phyloP scores from a whole-genome alignment of 352 stramenopile genomes.

The Phytophthora pseudosyringae region DNA sequence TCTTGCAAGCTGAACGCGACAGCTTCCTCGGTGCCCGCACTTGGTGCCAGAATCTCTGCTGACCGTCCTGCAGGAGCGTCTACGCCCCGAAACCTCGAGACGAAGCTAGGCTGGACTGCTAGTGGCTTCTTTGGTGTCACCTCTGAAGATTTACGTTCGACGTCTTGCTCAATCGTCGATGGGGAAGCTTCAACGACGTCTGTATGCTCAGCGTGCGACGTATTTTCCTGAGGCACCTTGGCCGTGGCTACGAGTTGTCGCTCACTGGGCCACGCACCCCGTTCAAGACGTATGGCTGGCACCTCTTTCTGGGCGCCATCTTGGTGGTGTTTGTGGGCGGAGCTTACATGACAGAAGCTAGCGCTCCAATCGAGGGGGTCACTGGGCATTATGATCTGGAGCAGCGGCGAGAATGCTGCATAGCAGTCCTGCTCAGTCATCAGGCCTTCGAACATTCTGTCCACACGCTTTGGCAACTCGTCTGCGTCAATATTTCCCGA shows the following conservation, averaged over 20 bases:
- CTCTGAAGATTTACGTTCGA: slow-evolving; percentile 8
- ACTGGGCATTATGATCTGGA: slow-evolving; percentile 44
- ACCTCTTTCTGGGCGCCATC: neutral
- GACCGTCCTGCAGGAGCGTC: slow-evolving; percentile 10
- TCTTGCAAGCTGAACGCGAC: slow-evolving; percentile 28
- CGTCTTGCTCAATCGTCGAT: slow-evolving; percentile 5
- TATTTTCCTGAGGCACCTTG: slow-evolving; percentile 1
- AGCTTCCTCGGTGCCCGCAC: slow-evolving; percentile 12
- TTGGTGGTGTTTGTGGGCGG: neutral
- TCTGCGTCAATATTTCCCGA: neutral
- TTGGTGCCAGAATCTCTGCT: slow-evolving; percentile 11
- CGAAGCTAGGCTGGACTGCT: slow-evolving; percentile 7
- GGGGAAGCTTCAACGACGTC: neutral
- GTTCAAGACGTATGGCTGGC: neutral
- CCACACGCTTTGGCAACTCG: slow-evolving; percentile 20
- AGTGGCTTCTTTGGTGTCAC: neutral
- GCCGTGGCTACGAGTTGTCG: slow-evolving; percentile 8
- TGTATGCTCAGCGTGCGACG: neutral
- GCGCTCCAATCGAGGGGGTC: slow-evolving; percentile 45
- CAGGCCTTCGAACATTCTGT: slow-evolving; percentile 38
- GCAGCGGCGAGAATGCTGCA: slow-evolving; percentile 44
- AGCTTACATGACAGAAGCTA: slow-evolving; percentile 18
- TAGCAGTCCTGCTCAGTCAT: slow-evolving; percentile 43
- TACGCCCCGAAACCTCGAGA: slow-evolving; percentile 21
- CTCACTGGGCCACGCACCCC: slow-evolving; percentile 19